Evolutionary conservation across 1,284 basidiomycete species (phyloP).

Genomic region (Polyporus tsugae): DNA sequence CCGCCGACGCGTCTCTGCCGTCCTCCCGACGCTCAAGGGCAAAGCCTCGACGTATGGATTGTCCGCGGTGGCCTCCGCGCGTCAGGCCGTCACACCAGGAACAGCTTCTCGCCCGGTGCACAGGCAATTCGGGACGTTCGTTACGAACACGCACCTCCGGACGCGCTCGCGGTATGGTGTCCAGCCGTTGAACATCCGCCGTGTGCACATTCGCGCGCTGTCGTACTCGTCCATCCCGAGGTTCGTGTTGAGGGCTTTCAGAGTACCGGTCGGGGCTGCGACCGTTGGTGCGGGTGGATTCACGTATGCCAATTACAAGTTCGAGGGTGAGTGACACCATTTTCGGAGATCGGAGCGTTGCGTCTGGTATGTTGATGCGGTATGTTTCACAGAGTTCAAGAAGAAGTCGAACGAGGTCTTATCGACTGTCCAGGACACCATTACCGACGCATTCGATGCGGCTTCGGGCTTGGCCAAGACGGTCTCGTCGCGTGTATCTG

Average conservation of each 20-base stretch:
- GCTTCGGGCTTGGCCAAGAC: constrained; percentile 72
- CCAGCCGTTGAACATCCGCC: constrained; percentile 56
- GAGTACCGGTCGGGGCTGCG: constrained; percentile 85
- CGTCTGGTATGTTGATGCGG: not conserved
- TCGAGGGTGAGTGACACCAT: constrained; percentile 76
- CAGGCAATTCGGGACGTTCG: constrained; percentile 64
- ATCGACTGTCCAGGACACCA: constrained; percentile 69
- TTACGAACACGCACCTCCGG: constrained; percentile 51
- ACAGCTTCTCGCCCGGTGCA: constrained; percentile 52
- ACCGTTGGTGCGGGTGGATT: constrained; percentile 90
- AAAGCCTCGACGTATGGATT: constrained; percentile 63
- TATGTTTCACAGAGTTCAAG: constrained; percentile 62
- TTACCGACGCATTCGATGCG: constrained; percentile 69
- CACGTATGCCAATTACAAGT: constrained; percentile 93
- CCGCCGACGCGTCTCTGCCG: constrained; percentile 50
- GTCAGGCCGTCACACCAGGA: constrained; percentile 44
- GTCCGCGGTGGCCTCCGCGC: constrained; percentile 22
- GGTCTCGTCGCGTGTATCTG: constrained; percentile 63
- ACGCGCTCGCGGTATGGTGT: constrained; percentile 56
- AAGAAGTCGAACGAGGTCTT: constrained; percentile 75
- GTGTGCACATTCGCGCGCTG: constrained; percentile 76
- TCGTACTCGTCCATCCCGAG: constrained; percentile 87
- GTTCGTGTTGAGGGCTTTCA: constrained; percentile 84
- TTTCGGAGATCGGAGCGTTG: not conserved
- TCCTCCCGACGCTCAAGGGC: constrained; percentile 51